These are phyloP conservation scores for Rhizomucor miehei DNA, from an alignment of 371 early-diverging fungal species.

Conservation along the genomic window DNA sequence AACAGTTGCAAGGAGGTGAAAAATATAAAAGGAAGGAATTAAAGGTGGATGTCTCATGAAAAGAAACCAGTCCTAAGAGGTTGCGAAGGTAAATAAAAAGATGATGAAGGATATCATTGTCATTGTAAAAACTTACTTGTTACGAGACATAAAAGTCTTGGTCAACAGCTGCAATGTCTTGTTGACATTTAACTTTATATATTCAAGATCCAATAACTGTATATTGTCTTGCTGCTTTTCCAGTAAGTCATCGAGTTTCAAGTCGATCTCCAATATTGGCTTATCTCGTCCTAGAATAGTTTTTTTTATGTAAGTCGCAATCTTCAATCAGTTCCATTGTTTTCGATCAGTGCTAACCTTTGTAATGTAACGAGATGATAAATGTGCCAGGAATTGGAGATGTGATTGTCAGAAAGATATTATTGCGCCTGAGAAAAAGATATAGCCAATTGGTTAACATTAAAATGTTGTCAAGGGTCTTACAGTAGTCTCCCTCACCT, in stretches of 20 bases:
- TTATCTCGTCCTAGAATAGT: conserved; percentile 68
- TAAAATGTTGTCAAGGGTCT: too few relatives aligned
- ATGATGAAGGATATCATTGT: too few relatives aligned
- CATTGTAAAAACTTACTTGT: conserved; percentile 33
- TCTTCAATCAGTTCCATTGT: neutral
- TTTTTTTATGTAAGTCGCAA: neutral
- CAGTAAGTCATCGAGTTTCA: conserved; percentile 90
- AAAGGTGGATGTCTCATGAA: too few relatives aligned
- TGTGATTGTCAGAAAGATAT: conserved; percentile 81
- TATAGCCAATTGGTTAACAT: too few relatives aligned
- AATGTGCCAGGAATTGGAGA: conserved; percentile 87
- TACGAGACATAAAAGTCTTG: conserved; percentile 46
- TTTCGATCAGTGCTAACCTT: too few relatives aligned
- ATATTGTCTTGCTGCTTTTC: conserved; percentile 94
- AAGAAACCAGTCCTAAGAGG: too few relatives aligned
- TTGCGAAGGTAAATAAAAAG: too few relatives aligned
- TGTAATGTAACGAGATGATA: conserved; percentile 81
- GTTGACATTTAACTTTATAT: conserved; percentile 76
- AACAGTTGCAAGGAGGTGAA: too few relatives aligned
- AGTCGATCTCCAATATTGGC: conserved; percentile 91
- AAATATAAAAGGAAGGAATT: too few relatives aligned
- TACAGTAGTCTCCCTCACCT: conserved; percentile 30
- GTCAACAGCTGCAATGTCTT: conserved; percentile 40
- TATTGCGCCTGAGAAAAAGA: conserved; percentile 53
- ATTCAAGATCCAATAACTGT: conserved; percentile 84